Evolutionary conservation across 192 early-diverging fungal genomes (phyloP), one percentile per base, ranked within the genome.

Genomic region (Ambispora gerdemannii): DNA sequence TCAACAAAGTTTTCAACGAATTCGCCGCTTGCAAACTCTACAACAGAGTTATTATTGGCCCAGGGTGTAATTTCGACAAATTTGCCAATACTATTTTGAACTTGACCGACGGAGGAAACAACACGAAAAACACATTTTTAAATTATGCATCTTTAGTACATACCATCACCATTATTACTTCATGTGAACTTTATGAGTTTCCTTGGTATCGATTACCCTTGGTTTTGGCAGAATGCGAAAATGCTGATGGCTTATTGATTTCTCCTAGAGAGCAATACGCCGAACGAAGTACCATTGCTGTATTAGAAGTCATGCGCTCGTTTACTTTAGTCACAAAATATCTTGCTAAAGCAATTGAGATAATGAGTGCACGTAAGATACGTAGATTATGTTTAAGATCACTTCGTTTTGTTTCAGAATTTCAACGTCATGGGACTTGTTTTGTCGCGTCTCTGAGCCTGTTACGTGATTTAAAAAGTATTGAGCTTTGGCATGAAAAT

Each of bases 401-500:
- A 30, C 11, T 63, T 3, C 30, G 60, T 20, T 63, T 63, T 35
- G 30, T 63, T 4, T 28, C 25, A 20, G 60, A 63, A 63, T 63
- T 63, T 11, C 60, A 63, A 63, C 10, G 60, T 22, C 27, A 63
- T 35, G 60, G 60, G 6, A 19, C 11, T 20, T 35, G 20, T 35
- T 63, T 63, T 3, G 30, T 33, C 22, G 10, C 60, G 6, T 28
- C 60, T 22, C 31, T 63, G 15, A 35, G 60, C 24, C 4, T 20
- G 10, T 33, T 63, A 22, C 34, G 7, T 32, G 31, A 63, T 32
- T 35, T 63, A 2, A 17, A 63, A 35, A 63, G 60, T 36, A 20
- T 63, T 13, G 60, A 63, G 10, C 34, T 63, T 35, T 63, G 60
- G 60, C 60, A 63, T 35, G 60, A 63, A 63, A 63, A n/a, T 63